Evolutionary conservation across 2,329 filamentous ascomycete species (phyloP).

Genomic region (Cadophora luteo-olivacea): DNA sequence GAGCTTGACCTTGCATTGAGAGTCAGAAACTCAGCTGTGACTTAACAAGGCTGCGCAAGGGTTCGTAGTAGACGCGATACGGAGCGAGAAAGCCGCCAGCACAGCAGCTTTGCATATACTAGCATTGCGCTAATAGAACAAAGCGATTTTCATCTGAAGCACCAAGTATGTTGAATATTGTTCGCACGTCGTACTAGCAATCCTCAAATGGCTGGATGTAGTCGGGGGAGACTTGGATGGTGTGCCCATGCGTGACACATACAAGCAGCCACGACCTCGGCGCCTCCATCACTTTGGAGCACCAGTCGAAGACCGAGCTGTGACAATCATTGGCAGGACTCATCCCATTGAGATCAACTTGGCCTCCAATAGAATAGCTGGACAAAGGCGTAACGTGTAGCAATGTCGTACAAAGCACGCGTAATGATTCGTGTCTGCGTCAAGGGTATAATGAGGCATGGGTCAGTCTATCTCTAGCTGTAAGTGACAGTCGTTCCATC

Average conservation of each 20-base stretch:
- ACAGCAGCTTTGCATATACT: neutral
- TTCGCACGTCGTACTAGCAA: neutral
- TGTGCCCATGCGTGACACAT: neutral
- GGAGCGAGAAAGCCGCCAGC: neutral
- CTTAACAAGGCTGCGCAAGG: no score
- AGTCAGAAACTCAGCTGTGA: no score
- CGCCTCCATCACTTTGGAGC: neutral
- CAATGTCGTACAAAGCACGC: neutral
- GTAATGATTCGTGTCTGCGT: neutral
- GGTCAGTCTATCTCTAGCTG: constrained; percentile 31
- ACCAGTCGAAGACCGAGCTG: neutral
- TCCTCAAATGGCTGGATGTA: neutral
- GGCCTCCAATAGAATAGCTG: neutral
- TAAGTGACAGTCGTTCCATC: constrained; percentile 53
- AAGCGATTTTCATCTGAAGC: neutral
- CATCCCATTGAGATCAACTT: neutral
- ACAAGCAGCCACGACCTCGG: neutral
- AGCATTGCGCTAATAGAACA: neutral
- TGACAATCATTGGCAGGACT: neutral
- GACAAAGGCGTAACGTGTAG: neutral
- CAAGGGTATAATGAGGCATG: neutral
- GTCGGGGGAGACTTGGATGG: neutral
- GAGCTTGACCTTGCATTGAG: no score
- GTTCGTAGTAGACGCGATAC: neutral
- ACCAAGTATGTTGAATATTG: neutral